Percentiles rank a stretch among this genome's conserved stretches.
Conservation (phyloP, 2,329 filamentous ascomycete genomes). For the Colletotrichum sp. region DNA sequence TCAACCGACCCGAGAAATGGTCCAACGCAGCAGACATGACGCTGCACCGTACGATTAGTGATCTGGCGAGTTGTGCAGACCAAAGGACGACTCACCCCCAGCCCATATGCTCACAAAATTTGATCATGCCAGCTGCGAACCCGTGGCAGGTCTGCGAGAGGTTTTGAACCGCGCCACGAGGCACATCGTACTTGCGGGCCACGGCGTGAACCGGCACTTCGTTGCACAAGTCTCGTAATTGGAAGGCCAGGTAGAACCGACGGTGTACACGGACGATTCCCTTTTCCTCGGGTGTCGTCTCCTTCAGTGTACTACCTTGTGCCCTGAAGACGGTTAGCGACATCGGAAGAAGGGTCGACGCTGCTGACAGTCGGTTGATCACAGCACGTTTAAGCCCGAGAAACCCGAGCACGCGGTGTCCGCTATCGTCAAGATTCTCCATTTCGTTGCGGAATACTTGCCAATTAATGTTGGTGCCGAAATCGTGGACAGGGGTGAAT, state of each 20-base stretch:
- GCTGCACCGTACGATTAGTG: constrained; percentile 35
- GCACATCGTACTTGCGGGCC: constrained; percentile 71
- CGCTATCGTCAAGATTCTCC: constrained; percentile 72
- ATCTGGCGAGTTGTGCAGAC: background rate
- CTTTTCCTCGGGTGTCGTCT: constrained; percentile 64
- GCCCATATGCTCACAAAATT: constrained; percentile 78
- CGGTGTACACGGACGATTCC: constrained; percentile 68
- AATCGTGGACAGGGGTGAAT: constrained; percentile 71
- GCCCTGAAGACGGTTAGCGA: constrained; percentile 51
- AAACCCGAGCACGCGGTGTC: constrained; percentile 69
- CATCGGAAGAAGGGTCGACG: background rate
- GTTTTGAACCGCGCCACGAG: constrained; percentile 73
- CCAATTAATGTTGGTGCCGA: constrained; percentile 68
- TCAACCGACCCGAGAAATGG: constrained; percentile 75
- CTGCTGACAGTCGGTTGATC: constrained; percentile 67
- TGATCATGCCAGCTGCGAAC: constrained; percentile 79
- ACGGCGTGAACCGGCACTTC: constrained; percentile 74
- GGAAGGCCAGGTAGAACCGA: constrained; percentile 76
- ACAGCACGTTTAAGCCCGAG: constrained; percentile 71
- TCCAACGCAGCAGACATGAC: constrained; percentile 74
- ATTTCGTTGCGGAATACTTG: constrained; percentile 73
- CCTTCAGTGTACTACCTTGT: constrained; percentile 68
- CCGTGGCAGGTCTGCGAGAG: constrained; percentile 77
- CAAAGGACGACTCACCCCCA: constrained; percentile 59
- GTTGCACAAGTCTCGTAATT: constrained; percentile 80